These are phyloP conservation scores for Diplodia scrobiculata DNA, from an alignment of 2,329 filamentous ascomycete species.

Conservation along the genomic window DNA sequence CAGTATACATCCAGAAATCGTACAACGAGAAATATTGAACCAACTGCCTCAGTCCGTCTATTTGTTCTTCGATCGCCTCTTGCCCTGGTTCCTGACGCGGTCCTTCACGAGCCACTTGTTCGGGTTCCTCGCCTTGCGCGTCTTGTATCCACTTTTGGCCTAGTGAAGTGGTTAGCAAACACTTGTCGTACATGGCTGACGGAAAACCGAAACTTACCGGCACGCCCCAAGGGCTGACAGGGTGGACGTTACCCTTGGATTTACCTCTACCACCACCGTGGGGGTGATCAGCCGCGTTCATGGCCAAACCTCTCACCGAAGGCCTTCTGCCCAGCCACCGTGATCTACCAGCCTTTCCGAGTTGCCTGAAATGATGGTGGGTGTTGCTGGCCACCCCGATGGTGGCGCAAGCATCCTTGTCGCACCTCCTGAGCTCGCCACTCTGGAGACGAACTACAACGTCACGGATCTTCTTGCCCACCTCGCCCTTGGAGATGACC, in stretches of 20 bases:
- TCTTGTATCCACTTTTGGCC: slow-evolving; percentile 89
- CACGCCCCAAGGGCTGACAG: slow-evolving; percentile 93
- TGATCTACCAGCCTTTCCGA: slow-evolving; percentile 92
- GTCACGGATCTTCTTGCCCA: slow-evolving; percentile 68
- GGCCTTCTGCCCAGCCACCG: slow-evolving; percentile 93
- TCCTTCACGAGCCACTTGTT: slow-evolving; percentile 90
- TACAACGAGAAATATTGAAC: neutral
- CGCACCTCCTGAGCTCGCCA: slow-evolving; percentile 86
- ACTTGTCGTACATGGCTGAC: neutral
- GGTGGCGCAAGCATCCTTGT: slow-evolving; percentile 90
- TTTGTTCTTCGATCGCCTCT: slow-evolving; percentile 60
- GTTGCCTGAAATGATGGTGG: slow-evolving; percentile 82
- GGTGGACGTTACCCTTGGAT: slow-evolving; percentile 95
- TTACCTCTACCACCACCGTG: slow-evolving; percentile 99
- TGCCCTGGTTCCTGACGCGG: slow-evolving; percentile 85
- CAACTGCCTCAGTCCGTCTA: slow-evolving; percentile 18
- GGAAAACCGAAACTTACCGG: slow-evolving; percentile 66
- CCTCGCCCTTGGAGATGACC: slow-evolving; percentile 76
- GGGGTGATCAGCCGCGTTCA: slow-evolving; percentile 98
- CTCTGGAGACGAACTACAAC: slow-evolving; percentile 87
- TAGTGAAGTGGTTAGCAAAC: slow-evolving; percentile 30
- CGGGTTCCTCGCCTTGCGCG: slow-evolving; percentile 79
- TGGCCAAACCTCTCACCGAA: slow-evolving; percentile 94
- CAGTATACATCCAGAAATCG: slow-evolving; percentile 18
- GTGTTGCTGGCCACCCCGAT: slow-evolving; percentile 93